These are phyloP conservation scores for Schwanniomyces sp. DNA, from an alignment of 805 yeast genomes.

Conservation along the genomic window DNA sequence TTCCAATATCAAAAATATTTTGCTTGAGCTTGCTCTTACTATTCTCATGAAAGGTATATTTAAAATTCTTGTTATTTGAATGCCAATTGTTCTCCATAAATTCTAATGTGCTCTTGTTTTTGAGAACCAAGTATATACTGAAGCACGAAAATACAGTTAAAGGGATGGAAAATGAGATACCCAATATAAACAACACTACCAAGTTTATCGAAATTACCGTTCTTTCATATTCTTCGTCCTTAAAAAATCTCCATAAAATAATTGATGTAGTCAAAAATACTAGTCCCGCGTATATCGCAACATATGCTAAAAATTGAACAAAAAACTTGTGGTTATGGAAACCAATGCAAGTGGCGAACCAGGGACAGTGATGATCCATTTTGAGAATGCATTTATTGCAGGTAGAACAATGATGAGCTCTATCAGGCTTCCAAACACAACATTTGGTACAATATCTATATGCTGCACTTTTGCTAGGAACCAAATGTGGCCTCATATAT, in stretches of 20 bases:
- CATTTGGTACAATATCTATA: constrained; percentile 59
- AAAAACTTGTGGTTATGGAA: constrained; percentile 77
- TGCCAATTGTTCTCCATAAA: constrained; percentile 55
- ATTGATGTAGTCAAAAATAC: constrained; percentile 40
- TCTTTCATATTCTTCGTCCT: constrained; percentile 31
- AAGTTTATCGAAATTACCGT: constrained; percentile 54
- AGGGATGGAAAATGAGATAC: constrained; percentile 53
- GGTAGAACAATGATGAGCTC: constrained; percentile 57
- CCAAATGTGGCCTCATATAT: constrained; percentile 34
- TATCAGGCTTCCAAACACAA: constrained; percentile 58
- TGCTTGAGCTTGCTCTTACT: constrained; percentile 49
- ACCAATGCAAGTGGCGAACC: constrained; percentile 92
- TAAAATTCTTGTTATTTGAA: constrained; percentile 17
- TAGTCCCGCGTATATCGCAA: constrained; percentile 46
- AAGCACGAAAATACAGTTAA: constrained; percentile 51
- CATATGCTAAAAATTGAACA: constrained; percentile 65
- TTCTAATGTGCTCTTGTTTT: constrained; percentile 82
- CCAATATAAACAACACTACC: constrained; percentile 59
- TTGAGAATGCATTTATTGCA: constrained; percentile 47
- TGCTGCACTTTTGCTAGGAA: constrained; percentile 52
- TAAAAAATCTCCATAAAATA: constrained; percentile 51
- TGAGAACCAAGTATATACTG: constrained; percentile 55
- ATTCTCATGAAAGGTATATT: constrained; percentile 34
- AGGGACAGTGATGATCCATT: constrained; percentile 75
- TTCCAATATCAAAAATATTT: constrained; percentile 78